phyloP scores from a whole-genome alignment of 2,329 filamentous ascomycete genomes.

The Fusarium xylarioides region DNA sequence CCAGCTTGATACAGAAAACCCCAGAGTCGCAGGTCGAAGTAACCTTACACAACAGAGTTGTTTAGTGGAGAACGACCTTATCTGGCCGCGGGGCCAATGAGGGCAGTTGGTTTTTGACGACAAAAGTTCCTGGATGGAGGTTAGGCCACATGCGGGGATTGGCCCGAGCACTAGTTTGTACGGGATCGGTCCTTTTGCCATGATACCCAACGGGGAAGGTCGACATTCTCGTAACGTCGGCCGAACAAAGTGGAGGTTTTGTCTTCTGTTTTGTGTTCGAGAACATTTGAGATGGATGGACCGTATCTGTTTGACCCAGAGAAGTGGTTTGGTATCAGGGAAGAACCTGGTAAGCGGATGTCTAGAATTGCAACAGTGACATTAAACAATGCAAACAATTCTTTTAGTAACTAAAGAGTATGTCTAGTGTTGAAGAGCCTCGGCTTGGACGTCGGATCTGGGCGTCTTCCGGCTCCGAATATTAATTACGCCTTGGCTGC shows the following conservation, averaged over 20 bases:
- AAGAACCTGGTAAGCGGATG: neutral
- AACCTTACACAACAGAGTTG: conserved; percentile 15
- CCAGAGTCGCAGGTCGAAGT: neutral
- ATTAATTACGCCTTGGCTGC: neutral
- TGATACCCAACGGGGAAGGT: conserved; percentile 31
- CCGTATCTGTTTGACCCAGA: neutral
- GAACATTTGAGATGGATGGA: neutral
- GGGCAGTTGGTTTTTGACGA: neutral
- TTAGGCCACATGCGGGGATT: conserved; percentile 29
- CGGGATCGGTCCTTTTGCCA: conserved; percentile 31
- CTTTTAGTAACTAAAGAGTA: neutral
- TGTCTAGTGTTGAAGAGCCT: neutral
- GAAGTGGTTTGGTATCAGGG: neutral
- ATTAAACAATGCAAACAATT: neutral
- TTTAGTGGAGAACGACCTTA: conserved; percentile 24
- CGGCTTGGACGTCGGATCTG: conserved; percentile 13
- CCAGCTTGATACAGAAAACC: conserved; percentile 10
- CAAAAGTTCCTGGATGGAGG: conserved; percentile 21
- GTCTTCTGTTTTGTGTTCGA: neutral
- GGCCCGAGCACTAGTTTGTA: conserved; percentile 22
- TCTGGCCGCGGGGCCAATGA: neutral
- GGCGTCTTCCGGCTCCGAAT: conserved; percentile 24
- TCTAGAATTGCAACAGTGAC: neutral
- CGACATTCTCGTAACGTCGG: conserved; percentile 1
- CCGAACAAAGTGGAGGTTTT: neutral